phyloP scores from a whole-genome alignment of 2,329 filamentous ascomycete genomes.

The Blastomyces parvus region DNA sequence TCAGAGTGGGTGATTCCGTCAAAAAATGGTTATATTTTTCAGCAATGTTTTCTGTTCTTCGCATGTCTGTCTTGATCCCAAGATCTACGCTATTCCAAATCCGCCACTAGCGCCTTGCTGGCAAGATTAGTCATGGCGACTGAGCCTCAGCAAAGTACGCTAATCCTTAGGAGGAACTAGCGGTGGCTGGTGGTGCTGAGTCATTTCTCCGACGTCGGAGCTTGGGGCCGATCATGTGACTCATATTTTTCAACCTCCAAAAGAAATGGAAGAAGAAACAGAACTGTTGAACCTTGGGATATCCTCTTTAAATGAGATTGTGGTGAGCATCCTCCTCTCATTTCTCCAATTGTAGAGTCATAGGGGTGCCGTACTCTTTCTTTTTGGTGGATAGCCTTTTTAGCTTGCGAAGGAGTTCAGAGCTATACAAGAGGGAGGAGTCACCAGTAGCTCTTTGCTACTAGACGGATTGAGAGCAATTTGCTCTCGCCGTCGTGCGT shows the following conservation, averaged over 20 bases:
- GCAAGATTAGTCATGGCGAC: neutral
- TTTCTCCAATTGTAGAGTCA: neutral
- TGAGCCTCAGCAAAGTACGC: conserved; percentile 1
- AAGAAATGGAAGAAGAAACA: neutral
- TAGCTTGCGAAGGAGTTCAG: neutral
- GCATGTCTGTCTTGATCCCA: too few species aligned
- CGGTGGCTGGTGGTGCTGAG: neutral
- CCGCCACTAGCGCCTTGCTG: neutral
- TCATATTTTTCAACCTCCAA: conserved; percentile 7
- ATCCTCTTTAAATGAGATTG: neutral
- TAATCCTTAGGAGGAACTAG: conserved; percentile 13
- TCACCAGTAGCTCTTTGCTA: neutral
- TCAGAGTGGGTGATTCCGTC: neutral
- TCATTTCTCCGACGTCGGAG: conserved; percentile 11
- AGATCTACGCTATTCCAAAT: neutral
- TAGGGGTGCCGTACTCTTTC: too few species aligned
- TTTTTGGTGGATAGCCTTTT: neutral
- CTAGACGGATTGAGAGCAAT: neutral
- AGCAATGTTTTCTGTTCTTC: neutral
- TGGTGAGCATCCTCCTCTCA: neutral
- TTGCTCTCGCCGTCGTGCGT: conserved; percentile 3
- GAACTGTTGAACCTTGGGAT: neutral
- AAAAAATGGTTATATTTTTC: neutral
- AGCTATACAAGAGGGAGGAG: neutral
- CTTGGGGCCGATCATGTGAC: conserved; percentile 9